Conservation (phyloP, 345 rosid species). For the Durio zibethinus region DNA sequence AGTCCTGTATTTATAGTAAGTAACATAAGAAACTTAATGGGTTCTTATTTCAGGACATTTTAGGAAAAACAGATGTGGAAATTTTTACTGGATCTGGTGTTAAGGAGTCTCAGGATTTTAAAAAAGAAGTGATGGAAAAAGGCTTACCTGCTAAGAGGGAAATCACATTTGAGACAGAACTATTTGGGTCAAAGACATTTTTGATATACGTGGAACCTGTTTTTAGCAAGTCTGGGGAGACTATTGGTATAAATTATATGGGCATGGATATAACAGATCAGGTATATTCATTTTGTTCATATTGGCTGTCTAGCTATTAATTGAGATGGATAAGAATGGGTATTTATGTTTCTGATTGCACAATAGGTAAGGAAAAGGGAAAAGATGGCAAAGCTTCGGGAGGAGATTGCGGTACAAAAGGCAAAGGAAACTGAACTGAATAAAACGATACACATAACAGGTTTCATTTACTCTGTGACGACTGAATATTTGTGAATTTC, state of each 20-base stretch:
- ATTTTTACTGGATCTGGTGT: constrained; percentile 89
- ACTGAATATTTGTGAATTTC: background rate
- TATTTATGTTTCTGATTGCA: constrained; percentile 18
- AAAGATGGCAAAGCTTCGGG: constrained; percentile 81
- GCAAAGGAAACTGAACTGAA: constrained; percentile 94
- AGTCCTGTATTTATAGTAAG: background rate
- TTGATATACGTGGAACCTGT: constrained; percentile 90
- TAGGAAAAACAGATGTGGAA: constrained; percentile 89
- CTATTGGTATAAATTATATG: constrained; percentile 90
- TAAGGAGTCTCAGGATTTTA: constrained; percentile 91
- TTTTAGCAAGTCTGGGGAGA: constrained; percentile 75
- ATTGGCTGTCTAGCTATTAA: background rate
- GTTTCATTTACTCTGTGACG: constrained; percentile 29
- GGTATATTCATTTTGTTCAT: constrained; percentile 35
- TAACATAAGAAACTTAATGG: background rate
- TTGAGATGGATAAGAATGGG: background rate
- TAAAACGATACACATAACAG: constrained; percentile 96
- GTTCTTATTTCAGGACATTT: constrained; percentile 56
- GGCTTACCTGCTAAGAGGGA: constrained; percentile 90
- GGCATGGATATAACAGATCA: constrained; percentile 98
- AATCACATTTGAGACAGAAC: constrained; percentile 77
- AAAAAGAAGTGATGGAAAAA: constrained; percentile 84
- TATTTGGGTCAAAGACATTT: constrained; percentile 85
- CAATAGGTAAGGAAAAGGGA: constrained; percentile 77
- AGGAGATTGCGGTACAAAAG: constrained; percentile 91